Base-by-base conservation (phyloP, 345 rosid species). In the Eucalyptus camaldulensis region DNA sequence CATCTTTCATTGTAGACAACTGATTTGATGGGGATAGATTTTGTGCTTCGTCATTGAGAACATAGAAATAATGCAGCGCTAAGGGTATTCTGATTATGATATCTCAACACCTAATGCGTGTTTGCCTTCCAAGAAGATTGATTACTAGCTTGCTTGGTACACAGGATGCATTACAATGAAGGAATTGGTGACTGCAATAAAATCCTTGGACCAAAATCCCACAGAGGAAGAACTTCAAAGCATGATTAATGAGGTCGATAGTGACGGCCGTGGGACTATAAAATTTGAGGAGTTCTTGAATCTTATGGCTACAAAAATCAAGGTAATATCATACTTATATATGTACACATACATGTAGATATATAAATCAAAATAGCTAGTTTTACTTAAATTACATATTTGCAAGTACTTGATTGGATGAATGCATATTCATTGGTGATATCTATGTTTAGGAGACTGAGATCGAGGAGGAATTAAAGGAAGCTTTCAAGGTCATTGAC, bases 221-320 rank as follows among this genome's bases (percentile, higher is more conserved):
- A 93, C 98, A 62, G 95, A 93, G 88, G 95, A 94, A 90, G 98
- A 95, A 89, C 93, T 95, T 90, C 92, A 87, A 85, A 88, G 24
- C 88, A 95, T 96, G 95, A 94, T 96, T 76, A 87, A 86, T 31
- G 96, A 95, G 90, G 95, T 92, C 13, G 94, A 95, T 80, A 90
- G 27, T 33, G 91, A 93, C 65, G 94, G 95, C 2, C 93, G 90
- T 60, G 97, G 96, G 85, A 94, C 95, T 24, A 93, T 96, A 31
- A 96, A 95, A 62, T 92, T 94, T 65, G 93, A 90, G 87, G 96
- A 96, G 90, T 96, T 96, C 91, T 88, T 95, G 91, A 94, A 94
- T 88, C 92, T 96, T 88, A 93, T 96, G 95, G 94, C 93, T n/a
- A 93, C 92, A 49, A 95, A 96, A 91, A 90, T 95, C 90, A 94